Conservation (phyloP, 1,139 yeast species). For the Debaryomyces robertsiae region DNA sequence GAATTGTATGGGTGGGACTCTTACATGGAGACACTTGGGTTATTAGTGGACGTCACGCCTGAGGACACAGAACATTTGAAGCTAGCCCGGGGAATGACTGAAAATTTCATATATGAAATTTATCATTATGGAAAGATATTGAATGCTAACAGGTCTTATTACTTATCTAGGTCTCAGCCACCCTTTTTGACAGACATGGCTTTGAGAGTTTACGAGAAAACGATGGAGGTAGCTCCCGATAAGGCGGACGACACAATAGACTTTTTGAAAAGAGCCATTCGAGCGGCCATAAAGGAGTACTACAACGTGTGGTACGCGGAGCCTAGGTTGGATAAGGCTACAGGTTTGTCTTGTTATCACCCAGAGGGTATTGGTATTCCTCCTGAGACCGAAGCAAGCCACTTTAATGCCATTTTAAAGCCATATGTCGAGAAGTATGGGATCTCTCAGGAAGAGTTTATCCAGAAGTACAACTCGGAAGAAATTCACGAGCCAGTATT, state of each 20-base stretch:
- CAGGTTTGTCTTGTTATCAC: conserved; percentile 88
- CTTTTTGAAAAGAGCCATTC: conserved; percentile 63
- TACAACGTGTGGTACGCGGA: conserved; percentile 71
- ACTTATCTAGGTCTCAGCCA: conserved; percentile 91
- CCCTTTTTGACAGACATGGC: conserved; percentile 98
- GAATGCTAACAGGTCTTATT: conserved; percentile 93
- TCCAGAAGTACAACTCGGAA: conserved; percentile 67
- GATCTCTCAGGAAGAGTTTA: conserved; percentile 68
- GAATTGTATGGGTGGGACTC: conserved; percentile 99
- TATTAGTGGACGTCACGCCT: conserved; percentile 63
- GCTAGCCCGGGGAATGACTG: conserved; percentile 88
- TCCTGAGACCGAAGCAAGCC: conserved; percentile 94
- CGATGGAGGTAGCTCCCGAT: conserved; percentile 47
- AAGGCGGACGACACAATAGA: conserved; percentile 45
- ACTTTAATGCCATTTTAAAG: conserved; percentile 70
- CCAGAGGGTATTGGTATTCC: conserved; percentile 93
- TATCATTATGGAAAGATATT: conserved; percentile 87
- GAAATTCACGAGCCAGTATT: conserved; percentile 70
- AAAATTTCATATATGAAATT: conserved; percentile 89
- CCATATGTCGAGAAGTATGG: conserved; percentile 71
- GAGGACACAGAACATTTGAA: conserved; percentile 44
- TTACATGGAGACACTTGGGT: conserved; percentile 86
- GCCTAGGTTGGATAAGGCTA: conserved; percentile 73
- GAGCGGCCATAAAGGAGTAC: conserved; percentile 88
- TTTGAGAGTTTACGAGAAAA: conserved; percentile 63